Evolutionary conservation across 192 early-diverging fungal species (phyloP).

Genomic region (Rhizoclosmatium globosum): DNA sequence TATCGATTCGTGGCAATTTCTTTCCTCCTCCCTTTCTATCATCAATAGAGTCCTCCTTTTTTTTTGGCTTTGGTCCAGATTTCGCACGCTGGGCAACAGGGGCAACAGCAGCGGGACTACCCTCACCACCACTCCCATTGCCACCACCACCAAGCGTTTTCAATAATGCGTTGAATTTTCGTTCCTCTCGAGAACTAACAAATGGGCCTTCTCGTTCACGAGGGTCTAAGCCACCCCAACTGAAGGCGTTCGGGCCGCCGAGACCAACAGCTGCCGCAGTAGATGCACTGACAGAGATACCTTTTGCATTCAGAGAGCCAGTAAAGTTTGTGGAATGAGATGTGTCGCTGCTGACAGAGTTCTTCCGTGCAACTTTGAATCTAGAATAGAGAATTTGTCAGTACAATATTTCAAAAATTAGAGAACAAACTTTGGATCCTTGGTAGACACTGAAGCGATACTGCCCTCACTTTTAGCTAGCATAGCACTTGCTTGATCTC

Average conservation of each 20-base stretch:
- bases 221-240: slow-evolving; percentile 52
- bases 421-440: slow-evolving; percentile 11
- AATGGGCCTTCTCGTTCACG: slow-evolving; percentile 42
- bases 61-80: slow-evolving; percentile 29
- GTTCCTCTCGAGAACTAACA: slow-evolving; percentile 50
- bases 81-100: slow-evolving; percentile 10
- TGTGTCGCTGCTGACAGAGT: slow-evolving; percentile 36
- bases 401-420: neutral
- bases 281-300: slow-evolving; percentile 28
- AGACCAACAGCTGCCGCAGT: slow-evolving; percentile 33
- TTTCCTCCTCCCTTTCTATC: neutral
- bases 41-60: slow-evolving; percentile 3
- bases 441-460: neutral
- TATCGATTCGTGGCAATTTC: neutral
- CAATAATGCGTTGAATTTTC: slow-evolving; percentile 49
- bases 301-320: neutral
- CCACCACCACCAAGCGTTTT: slow-evolving; percentile 30
- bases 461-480: slow-evolving; percentile 16
- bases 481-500: slow-evolving; percentile 25
- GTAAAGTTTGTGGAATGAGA: slow-evolving; percentile 37
- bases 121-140: slow-evolving; percentile 2
- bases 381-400: neutral
- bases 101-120: neutral
- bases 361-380: slow-evolving; percentile 14
- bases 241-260: slow-evolving; percentile 38